Base-by-base conservation (phyloP, 306 rosid genomes). In the Crataegus laevigata region DNA sequence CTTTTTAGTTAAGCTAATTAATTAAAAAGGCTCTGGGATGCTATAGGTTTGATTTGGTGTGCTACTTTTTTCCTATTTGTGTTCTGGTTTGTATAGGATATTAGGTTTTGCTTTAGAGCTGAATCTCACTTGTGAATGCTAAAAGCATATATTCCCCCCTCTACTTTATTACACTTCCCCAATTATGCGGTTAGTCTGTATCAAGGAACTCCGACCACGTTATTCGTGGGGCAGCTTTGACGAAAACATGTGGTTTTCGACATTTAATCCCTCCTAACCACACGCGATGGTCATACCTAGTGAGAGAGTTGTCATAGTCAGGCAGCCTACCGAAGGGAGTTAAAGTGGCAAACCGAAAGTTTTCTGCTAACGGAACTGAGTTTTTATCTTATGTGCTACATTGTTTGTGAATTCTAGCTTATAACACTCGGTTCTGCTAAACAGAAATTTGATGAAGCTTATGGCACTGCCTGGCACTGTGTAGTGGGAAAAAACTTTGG, bases 401-500 rank as follows among this genome's bases (percentile, higher is more conserved):
- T 66, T 22, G 8, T 66, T n/a, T 36, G 11, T 36, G 29, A 22
- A n/a, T 40, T 66, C 71, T 43, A 28, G 52, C 74, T 30, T 1
- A 58, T 21, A 36, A 3, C 13, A 28, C 17, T 66, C 25, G 24
- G 50, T 62, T 40, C 30, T 83, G 73, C 28, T 73, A 15, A 68
- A 70, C 84, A 85, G 88, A 88, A 87, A 69, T 78, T 86, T 74
- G 90, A 88, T 75, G 90, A 89, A 81, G 79, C 85, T 64, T 88
- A 87, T 75, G 90, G 93, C 66, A 86, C 86, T 18, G 91, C 87
- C 45, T 90, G 93, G 93, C 81, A 90, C 75, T 90, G 87, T 10
- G 92, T 88, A 76, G 88, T 80, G 26, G 96, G 97, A 8, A 88
- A 87, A 71, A 88, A 83, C 82, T 87, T 89, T n/a, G 93, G 97